These are phyloP conservation scores for Solioccasus polychromus DNA, from an alignment of 768 basidiomycete genomes.

Conservation along the genomic window DNA sequence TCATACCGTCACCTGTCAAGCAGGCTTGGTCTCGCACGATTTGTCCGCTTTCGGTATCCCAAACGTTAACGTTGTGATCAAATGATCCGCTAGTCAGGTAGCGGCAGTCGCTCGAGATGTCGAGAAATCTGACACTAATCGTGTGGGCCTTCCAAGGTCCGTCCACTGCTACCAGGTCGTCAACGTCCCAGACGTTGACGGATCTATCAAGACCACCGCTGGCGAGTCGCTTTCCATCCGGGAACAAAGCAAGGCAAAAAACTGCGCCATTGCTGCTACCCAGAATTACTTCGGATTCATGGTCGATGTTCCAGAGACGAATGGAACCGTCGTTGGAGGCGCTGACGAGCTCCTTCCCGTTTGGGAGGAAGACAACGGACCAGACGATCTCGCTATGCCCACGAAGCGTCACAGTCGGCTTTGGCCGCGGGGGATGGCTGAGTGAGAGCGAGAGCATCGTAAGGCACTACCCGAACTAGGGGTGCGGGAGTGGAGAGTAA, in stretches of 20 bases:
- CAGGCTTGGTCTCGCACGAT: conserved; percentile 21
- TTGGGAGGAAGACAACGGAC: conserved; percentile 28
- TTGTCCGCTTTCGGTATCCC: conserved; percentile 27
- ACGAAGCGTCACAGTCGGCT: conserved; percentile 19
- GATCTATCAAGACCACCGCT: conserved; percentile 32
- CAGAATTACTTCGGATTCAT: conserved; percentile 23
- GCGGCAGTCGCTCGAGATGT: conserved; percentile 27
- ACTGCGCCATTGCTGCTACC: conserved; percentile 20
- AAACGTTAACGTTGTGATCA: conserved; percentile 30
- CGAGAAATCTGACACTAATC: conserved; percentile 28
- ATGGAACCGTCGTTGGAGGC: conserved; percentile 31
- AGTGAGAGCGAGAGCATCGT: conserved; percentile 32
- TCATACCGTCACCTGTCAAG: conserved; percentile 23
- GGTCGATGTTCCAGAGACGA: conserved; percentile 29
- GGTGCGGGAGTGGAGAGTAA: conserved; percentile 18
- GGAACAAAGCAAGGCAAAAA: conserved; percentile 26
- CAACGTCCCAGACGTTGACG: conserved; percentile 30
- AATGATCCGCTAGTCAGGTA: conserved; percentile 30
- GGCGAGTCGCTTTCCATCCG: conserved; percentile 25
- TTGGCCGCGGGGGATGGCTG: conserved; percentile 25
- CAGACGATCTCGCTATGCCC: conserved; percentile 29
- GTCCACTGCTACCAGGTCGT: conserved; percentile 13
- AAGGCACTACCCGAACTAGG: conserved; percentile 22
- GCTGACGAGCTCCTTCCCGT: conserved; percentile 23
- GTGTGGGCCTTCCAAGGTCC: conserved; percentile 24